Evolutionary conservation across 352 stramenopile genomes (phyloP), one percentile per base, ranked within the genome.

Genomic region (Phytophthora palmivora): DNA sequence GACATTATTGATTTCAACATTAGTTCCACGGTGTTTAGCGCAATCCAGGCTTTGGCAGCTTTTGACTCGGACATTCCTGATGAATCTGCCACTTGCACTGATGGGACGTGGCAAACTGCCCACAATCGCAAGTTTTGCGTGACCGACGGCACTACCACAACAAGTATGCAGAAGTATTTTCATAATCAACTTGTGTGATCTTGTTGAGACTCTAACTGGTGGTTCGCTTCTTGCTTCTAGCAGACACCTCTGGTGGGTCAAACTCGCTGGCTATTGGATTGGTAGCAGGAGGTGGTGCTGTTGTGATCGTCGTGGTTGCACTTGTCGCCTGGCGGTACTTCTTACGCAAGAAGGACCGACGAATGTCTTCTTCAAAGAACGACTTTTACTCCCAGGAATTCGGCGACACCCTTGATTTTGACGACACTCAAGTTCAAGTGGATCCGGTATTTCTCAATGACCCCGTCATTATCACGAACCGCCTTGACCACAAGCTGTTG

Each of bases 381-480:
- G 67, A 64, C 12, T 60, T 70, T 15, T 71, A 76, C 34, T 72
- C 67, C 0, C 67, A 65, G 34, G 53, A 72, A 2, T 69, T 69
- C 18, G 62, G 57, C 0, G 67, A 76, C 15, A 76, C 67, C 21
- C 58, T 72, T 15, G 59, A 75, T 36, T 75, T 75, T 37, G 67
- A 75, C 19, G 67, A 74, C 41, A 70, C 63, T 1, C 63, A 76
- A 46, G 52, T 63, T 5, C 73, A 74, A 26, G 51, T 83, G 9
- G 66, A 72, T 33, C 46, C 69, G 4, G 62, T 62, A 2, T 65
- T 80, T 33, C 39, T 79, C 2, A 75, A 80, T 22, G 74, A 86
- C 51, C 76, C 76, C 0, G 71, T 81, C 30, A 80, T 86, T 33
- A 55, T 81, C 41, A 81, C 69, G 2, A 71, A 72, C 43, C 73